Percentiles rank a stretch among this genome's conserved stretches.
These are phyloP conservation scores for Catenaria anguillulae DNA, from an alignment of 371 early-diverging fungal species.

Conservation along the genomic window DNA sequence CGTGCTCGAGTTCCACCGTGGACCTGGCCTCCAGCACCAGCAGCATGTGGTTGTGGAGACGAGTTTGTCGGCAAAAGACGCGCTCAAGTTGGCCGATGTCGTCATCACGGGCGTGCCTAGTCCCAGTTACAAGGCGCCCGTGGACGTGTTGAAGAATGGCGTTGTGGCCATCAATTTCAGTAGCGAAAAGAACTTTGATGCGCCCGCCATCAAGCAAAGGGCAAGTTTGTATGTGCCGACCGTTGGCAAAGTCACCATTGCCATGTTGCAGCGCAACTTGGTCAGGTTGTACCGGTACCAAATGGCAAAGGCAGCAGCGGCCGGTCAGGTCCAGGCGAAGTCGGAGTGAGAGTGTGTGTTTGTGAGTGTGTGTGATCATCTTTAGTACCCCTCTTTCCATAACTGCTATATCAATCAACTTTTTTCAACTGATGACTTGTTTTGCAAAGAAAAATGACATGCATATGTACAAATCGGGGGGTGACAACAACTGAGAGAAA, in stretches of 20 bases:
- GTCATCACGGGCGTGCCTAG: constrained; percentile 94
- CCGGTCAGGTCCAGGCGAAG: no score
- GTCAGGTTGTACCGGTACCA: constrained; percentile 44
- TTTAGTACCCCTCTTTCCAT: no score
- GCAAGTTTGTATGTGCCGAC: constrained; percentile 87
- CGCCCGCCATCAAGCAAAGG: constrained; percentile 61
- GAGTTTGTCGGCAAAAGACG: constrained; percentile 51
- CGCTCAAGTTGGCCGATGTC: constrained; percentile 70
- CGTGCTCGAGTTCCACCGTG: constrained; percentile 76
- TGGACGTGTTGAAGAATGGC: constrained; percentile 74
- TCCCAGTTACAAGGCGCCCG: constrained; percentile 67
- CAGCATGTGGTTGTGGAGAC: constrained; percentile 65
- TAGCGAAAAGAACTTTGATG: constrained; percentile 76
- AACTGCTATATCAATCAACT: no score
- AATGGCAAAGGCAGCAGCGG: no score
- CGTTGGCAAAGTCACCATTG: constrained; percentile 94
- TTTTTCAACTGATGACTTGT: no score
- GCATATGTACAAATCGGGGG: no score
- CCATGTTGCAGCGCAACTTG: constrained; percentile 60
- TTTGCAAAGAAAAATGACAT: no score
- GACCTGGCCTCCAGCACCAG: constrained; percentile 51
- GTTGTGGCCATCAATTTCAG: constrained; percentile 92
- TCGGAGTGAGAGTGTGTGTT: no score
- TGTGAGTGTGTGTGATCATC: no score
- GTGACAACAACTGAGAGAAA: no score